Evolutionary conservation across 192 early-diverging fungal genomes (phyloP), one percentile per base, ranked within the genome.

Genomic region (Podila clonocystis): DNA sequence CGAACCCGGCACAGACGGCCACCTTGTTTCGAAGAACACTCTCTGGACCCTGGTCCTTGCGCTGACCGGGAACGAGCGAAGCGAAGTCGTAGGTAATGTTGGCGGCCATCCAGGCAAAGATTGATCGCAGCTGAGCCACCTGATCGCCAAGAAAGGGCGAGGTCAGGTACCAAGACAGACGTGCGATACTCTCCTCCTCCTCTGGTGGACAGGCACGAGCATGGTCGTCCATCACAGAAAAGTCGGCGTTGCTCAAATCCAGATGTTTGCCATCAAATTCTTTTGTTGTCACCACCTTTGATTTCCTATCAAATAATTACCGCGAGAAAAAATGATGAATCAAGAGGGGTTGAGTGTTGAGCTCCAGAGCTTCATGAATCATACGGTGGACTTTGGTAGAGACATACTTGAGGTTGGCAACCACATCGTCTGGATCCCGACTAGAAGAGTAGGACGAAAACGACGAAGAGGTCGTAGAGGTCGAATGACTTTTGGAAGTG

Each of bases 1-100:
- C 68, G 68, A 85, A 91, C 6, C 89, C 88, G 57, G 79, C 89
- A 71, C 88, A 89, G 49, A 90, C 88, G 2, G 75, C 74, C 9
- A 57, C 61, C n/a, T 87, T 70, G 38, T 28, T 75, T 50, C 70
- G 63, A 20, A 88, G 63, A 0, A 85, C 84, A 15, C 70, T 73
- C 3, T 74, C 73, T 19, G 87, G 59, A 28, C 50, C 60, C 22
- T 79, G 71, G 12, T 72, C 69, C 6, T 69, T 69, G 5, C 22
- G n/a, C 12, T 71, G 57, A 15, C 76, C 73, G 9, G 67, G 62
- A 9, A 70, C 28, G 22, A 83, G 80, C 19, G 83, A 82, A n/a
- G 63, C 31, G 5, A 67, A 8, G 61, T 91, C 86, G 64, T 91
- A 91, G 12, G 31, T 4, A 12, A 91, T 82, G 61, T 91, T 88